phyloP scores from a whole-genome alignment of 2,329 filamentous ascomycete species.

The Penicillium psychrosexuale region DNA sequence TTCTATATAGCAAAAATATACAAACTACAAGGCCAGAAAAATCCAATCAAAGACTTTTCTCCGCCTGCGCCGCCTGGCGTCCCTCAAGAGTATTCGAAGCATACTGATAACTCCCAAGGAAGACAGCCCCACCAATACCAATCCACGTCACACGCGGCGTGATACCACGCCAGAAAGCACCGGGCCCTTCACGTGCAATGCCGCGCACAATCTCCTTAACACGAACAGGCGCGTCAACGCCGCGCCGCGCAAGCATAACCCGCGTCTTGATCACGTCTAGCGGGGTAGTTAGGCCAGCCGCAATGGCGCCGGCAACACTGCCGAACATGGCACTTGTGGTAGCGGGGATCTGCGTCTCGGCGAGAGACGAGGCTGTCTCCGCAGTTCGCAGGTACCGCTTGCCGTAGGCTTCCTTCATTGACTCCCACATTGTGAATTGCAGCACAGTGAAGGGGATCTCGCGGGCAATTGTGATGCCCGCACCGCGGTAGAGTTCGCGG shows the following conservation, averaged over 20 bases:
- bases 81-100: constrained; percentile 69
- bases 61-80: constrained; percentile 16
- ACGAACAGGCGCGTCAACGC: constrained; percentile 34
- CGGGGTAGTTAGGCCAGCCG: constrained; percentile 85
- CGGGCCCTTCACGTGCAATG: constrained; percentile 56
- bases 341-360: constrained; percentile 57
- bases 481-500: constrained; percentile 85
- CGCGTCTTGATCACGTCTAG: constrained; percentile 95
- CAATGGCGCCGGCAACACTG: constrained; percentile 75
- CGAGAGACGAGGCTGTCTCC: constrained; percentile 31
- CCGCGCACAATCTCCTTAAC: constrained; percentile 55
- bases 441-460: constrained; percentile 97
- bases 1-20: constrained; percentile 16
- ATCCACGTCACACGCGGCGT: constrained; percentile 92
- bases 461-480: constrained; percentile 85
- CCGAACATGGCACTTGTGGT: constrained; percentile 82
- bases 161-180: constrained; percentile 51
- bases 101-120: constrained; percentile 90
- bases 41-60: constrained; percentile 2
- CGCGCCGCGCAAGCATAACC: constrained; percentile 80
- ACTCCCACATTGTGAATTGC: constrained; percentile 97
- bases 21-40: neutral
- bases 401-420: constrained; percentile 63
- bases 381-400: constrained; percentile 41
- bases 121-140: constrained; percentile 88